Conservation (phyloP, 768 basidiomycete species). For the Gymnopilus junonius region DNA sequence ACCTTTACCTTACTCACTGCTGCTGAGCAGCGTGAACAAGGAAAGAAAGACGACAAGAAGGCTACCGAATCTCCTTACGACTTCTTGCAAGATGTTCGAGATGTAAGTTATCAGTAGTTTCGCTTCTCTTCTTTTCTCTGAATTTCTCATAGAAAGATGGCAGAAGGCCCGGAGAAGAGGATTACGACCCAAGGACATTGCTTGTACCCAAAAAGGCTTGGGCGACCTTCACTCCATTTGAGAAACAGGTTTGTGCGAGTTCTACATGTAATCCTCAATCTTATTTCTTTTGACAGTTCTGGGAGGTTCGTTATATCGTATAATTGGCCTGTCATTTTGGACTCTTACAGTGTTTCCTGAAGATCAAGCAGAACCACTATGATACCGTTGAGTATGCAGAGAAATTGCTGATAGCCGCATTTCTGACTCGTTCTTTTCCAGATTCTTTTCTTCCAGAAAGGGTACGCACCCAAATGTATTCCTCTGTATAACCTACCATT, state of each 20-base stretch:
- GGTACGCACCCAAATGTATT: conserved; percentile 46
- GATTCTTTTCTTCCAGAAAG: conserved; percentile 98
- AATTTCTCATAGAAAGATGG: conserved; percentile 70
- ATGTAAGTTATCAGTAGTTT: conserved; percentile 50
- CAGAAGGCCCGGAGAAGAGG: conserved; percentile 73
- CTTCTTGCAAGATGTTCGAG: conserved; percentile 73
- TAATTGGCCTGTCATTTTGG: background rate
- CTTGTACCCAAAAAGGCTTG: conserved; percentile 78
- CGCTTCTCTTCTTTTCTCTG: background rate
- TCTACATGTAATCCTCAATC: background rate
- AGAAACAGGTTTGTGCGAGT: conserved; percentile 65
- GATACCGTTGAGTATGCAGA: conserved; percentile 68
- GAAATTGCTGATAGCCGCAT: conserved; percentile 17
- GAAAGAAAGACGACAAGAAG: conserved; percentile 85
- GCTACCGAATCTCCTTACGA: conserved; percentile 74
- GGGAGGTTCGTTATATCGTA: conserved; percentile 56
- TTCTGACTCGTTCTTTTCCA: conserved; percentile 29
- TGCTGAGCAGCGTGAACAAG: conserved; percentile 76
- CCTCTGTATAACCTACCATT: background rate
- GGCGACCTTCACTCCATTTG: conserved; percentile 91
- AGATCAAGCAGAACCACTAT: conserved; percentile 97
- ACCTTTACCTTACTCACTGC: conserved; percentile 70
- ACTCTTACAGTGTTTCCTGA: conserved; percentile 1
- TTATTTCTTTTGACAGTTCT: conserved; percentile 54
- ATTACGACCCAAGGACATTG: conserved; percentile 91